A percentile compares a stretch with the other conserved stretches of the same genome.
Evolutionary conservation across 768 basidiomycete species (phyloP).

Genomic region (Podaxis sp.): DNA sequence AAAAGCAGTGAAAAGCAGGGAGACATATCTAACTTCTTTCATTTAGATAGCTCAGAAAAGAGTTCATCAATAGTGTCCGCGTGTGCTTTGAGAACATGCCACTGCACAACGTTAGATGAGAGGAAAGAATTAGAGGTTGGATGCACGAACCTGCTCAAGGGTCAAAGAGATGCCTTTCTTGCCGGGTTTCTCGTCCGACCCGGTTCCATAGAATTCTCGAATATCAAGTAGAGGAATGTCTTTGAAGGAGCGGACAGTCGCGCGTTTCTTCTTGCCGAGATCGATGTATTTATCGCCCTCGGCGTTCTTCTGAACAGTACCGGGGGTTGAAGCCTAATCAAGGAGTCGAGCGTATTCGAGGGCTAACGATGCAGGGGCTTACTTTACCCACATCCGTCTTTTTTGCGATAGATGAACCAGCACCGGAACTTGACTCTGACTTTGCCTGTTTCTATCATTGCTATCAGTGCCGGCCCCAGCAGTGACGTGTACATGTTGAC

Average conservation of each 20-base stretch:
- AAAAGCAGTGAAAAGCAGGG: neutral
- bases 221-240: slow-evolving; percentile 65
- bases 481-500: neutral
- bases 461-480: too few species aligned
- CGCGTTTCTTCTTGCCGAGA: slow-evolving; percentile 72
- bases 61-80: slow-evolving; percentile 50
- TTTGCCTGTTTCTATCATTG: neutral
- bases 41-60: slow-evolving; percentile 31
- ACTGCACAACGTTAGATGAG: slow-evolving; percentile 33
- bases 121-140: neutral
- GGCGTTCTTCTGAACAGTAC: slow-evolving; percentile 28
- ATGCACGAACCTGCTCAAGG: slow-evolving; percentile 55
- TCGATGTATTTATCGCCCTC: slow-evolving; percentile 61
- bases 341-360: neutral
- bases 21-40: slow-evolving; percentile 26
- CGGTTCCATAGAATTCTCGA: slow-evolving; percentile 64
- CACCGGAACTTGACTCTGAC: neutral
- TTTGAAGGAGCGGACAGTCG: slow-evolving; percentile 50
- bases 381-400: neutral
- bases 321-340: slow-evolving; percentile 8
- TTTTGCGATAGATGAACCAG: neutral
- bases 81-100: slow-evolving; percentile 53
- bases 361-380: neutral
- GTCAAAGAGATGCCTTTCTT: slow-evolving; percentile 78
- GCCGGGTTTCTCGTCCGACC: slow-evolving; percentile 65